Percentiles rank a stretch among this genome's conserved stretches.
Conservation (phyloP, 192 early-diverging fungal species). For the Rhizophagus prolifer region DNA sequence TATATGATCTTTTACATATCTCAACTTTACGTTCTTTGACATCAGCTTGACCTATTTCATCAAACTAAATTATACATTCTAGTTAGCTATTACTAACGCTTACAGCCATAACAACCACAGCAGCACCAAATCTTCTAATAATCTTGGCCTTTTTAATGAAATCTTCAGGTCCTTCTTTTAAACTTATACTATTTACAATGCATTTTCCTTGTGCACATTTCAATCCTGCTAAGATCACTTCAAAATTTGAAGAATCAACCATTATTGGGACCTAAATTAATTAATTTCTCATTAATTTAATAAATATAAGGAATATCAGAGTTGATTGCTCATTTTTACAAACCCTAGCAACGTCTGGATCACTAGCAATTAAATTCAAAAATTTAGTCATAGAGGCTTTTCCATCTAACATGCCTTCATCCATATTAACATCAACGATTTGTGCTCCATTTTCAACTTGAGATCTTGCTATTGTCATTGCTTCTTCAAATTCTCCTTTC, state of each 20-base stretch:
- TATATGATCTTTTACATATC: slow-evolving; percentile 89
- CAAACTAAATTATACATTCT: slow-evolving; percentile 60
- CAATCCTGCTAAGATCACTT: slow-evolving; percentile 91
- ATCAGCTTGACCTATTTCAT: slow-evolving; percentile 92
- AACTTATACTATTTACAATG: slow-evolving; percentile 95
- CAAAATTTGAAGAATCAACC: slow-evolving; percentile 98
- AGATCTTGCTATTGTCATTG: slow-evolving; percentile 85
- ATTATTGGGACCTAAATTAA: slow-evolving; percentile 73
- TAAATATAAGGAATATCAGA: background rate
- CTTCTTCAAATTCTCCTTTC: slow-evolving; percentile 92
- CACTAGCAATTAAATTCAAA: slow-evolving; percentile 89
- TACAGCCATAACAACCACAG: slow-evolving; percentile 94
- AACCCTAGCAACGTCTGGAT: slow-evolving; percentile 83
- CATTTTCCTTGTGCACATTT: slow-evolving; percentile 97
- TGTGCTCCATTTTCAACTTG: slow-evolving; percentile 97
- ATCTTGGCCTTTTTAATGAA: slow-evolving; percentile 89
- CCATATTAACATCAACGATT: slow-evolving; percentile 95
- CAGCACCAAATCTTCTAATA: slow-evolving; percentile 89
- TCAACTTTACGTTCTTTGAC: slow-evolving; percentile 80
- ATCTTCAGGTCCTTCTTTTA: slow-evolving; percentile 93
- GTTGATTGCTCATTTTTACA: background rate
- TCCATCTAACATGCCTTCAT: slow-evolving; percentile 94
- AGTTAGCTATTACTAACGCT: slow-evolving; percentile 24
- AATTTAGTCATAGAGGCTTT: slow-evolving; percentile 92
- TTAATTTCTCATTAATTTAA: background rate